Percentiles rank a stretch among this genome's conserved stretches.
These are phyloP conservation scores for Sphenostylis stenocarpa DNA, from an alignment of 306 rosid species.

Conservation along the genomic window DNA sequence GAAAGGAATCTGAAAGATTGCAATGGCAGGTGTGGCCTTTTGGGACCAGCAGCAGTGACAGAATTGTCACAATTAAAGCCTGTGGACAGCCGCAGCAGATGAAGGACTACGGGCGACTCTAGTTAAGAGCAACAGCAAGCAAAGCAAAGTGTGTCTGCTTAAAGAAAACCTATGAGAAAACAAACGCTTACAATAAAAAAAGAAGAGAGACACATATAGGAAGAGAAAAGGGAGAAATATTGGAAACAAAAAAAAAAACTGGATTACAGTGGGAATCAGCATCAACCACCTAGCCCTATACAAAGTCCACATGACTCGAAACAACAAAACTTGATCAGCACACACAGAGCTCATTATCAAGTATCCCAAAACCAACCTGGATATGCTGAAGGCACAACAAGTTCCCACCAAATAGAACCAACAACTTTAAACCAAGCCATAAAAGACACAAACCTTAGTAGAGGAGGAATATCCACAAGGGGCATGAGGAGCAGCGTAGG, in stretches of 20 bases:
- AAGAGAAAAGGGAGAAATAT: background rate
- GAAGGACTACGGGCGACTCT: conserved; percentile 25
- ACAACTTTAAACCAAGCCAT: background rate
- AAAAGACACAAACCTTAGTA: conserved; percentile 26
- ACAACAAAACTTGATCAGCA: conserved; percentile 22
- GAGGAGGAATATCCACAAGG: conserved; percentile 29
- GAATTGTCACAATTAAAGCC: conserved; percentile 36
- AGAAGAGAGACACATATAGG: background rate
- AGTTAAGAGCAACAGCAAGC: conserved; percentile 11
- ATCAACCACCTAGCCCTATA: conserved; percentile 19
- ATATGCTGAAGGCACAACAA: conserved; percentile 20
- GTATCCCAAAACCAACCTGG: background rate
- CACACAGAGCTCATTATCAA: background rate
- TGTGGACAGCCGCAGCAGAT: conserved; percentile 39
- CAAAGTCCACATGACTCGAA: conserved; percentile 23
- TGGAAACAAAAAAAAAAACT: conserved; percentile 34
- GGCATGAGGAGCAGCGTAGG: conserved; percentile 64
- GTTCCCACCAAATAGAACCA: conserved; percentile 31
- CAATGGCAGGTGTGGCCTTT: conserved; percentile 46
- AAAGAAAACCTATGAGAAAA: conserved; percentile 8
- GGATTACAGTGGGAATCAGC: conserved; percentile 38
- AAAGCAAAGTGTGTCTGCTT: background rate
- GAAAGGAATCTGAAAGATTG: conserved; percentile 48
- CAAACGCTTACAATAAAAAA: conserved; percentile 18
- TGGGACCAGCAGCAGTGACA: conserved; percentile 47